Percentiles rank a stretch among this genome's conserved stretches.
Conservation (phyloP, 1,139 yeast genomes). For the Lizanozyma gosingica region DNA sequence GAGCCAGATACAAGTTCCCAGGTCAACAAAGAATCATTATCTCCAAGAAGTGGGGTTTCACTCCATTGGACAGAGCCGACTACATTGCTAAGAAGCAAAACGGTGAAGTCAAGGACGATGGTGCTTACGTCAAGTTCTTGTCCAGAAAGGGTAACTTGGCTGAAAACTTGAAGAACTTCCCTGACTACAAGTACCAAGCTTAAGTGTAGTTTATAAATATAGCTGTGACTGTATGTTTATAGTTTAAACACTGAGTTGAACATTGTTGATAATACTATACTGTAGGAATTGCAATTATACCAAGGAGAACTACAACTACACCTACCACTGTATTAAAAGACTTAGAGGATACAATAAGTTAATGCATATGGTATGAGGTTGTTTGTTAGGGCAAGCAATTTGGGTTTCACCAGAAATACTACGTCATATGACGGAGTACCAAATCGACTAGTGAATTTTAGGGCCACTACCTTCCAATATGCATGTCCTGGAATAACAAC, state of each 20-base stretch:
- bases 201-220: conserved; percentile 10
- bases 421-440: too few relatives aligned
- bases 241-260: neutral
- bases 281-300: too few relatives aligned
- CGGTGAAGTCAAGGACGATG: conserved; percentile 98
- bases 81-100: conserved; percentile 89
- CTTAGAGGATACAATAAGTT: too few relatives aligned
- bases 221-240: neutral
- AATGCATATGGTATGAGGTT: too few relatives aligned
- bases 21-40: conserved; percentile 99
- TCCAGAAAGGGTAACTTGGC: conserved; percentile 93
- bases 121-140: conserved; percentile 99
- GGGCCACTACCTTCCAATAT: too few relatives aligned
- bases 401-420: too few relatives aligned
- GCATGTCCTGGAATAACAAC: too few relatives aligned
- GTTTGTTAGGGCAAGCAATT: too few relatives aligned
- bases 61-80: conserved; percentile 96
- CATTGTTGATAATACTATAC: neutral
- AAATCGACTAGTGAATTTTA: too few relatives aligned
- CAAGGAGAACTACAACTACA: too few relatives aligned
- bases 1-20: conserved; percentile 99
- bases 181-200: conserved; percentile 67
- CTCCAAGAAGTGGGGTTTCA: conserved; percentile 99
- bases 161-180: conserved; percentile 89
- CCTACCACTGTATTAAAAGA: too few relatives aligned